These are phyloP conservation scores for Mycena albidolilacea DNA, from an alignment of 768 basidiomycete species.

Conservation along the genomic window DNA sequence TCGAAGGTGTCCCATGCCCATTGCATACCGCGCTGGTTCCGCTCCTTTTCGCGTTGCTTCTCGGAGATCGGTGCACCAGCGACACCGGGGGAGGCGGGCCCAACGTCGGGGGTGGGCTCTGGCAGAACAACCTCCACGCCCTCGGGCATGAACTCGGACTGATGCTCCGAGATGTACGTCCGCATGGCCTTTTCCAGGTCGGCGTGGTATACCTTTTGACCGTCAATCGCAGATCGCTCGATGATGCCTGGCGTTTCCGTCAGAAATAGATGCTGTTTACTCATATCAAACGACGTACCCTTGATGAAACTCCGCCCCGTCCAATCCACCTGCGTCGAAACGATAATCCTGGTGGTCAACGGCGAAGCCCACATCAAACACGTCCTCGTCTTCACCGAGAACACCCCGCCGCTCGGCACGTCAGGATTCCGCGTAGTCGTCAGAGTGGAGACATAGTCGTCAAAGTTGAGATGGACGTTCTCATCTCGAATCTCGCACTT, in stretches of 20 bases:
- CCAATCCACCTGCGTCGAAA: constrained; percentile 96
- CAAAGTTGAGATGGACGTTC: constrained; percentile 82
- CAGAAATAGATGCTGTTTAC: not conserved
- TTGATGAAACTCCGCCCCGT: constrained; percentile 97
- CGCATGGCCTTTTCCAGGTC: constrained; percentile 91
- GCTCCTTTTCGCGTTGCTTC: constrained; percentile 77
- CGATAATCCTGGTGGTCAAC: constrained; percentile 82
- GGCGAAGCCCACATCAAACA: constrained; percentile 95
- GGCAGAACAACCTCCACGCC: constrained; percentile 77
- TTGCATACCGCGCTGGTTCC: constrained; percentile 81
- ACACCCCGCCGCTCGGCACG: constrained; percentile 94
- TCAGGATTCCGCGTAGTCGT: constrained; percentile 96
- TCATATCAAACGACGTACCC: constrained; percentile 58
- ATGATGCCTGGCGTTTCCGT: constrained; percentile 79
- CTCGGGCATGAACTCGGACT: constrained; percentile 90
- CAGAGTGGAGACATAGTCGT: constrained; percentile 84
- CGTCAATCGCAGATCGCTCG: constrained; percentile 91
- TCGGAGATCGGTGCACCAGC: constrained; percentile 46
- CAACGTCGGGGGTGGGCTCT: constrained; percentile 41
- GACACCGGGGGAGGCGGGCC: constrained; percentile 31
- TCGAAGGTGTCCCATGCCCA: constrained; percentile 93
- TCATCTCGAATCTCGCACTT: constrained; percentile 97
- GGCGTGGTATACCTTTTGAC: constrained; percentile 88
- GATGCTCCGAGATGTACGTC: constrained; percentile 89
- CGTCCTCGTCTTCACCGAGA: constrained; percentile 93